phyloP scores from a whole-genome alignment of 2,329 filamentous ascomycete species.

The Aspergillus clavatus region DNA sequence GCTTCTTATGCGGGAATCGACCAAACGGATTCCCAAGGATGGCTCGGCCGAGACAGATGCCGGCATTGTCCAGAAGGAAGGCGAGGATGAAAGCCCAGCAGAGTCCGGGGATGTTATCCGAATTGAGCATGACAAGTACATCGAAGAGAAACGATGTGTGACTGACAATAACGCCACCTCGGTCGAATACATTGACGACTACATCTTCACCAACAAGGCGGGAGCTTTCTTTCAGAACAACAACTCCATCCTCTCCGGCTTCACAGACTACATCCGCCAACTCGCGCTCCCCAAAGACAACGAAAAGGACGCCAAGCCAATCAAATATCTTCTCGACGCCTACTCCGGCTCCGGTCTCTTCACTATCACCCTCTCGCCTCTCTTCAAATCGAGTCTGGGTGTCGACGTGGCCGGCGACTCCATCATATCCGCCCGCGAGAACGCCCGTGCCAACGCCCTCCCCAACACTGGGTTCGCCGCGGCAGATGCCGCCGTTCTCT shows the following conservation, averaged over 20 bases:
- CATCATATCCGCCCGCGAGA: slow-evolving; percentile 72
- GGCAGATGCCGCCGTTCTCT: slow-evolving; percentile 79
- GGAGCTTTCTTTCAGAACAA: slow-evolving; percentile 99
- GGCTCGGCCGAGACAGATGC: slow-evolving; percentile 10
- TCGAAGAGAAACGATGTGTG: slow-evolving; percentile 81
- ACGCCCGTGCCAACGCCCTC: slow-evolving; percentile 73
- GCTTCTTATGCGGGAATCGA: slow-evolving; percentile 81
- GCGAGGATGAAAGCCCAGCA: slow-evolving; percentile 22
- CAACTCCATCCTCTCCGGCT: slow-evolving; percentile 86
- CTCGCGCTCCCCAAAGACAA: slow-evolving; percentile 59
- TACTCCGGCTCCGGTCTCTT: slow-evolving; percentile 98
- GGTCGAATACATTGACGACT: slow-evolving; percentile 82
- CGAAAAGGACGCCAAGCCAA: slow-evolving; percentile 37
- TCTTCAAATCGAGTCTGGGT: slow-evolving; percentile 75
- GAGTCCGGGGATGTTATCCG: slow-evolving; percentile 45
- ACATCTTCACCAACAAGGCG: slow-evolving; percentile 83
- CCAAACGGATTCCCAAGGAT: slow-evolving; percentile 51
- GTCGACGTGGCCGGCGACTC: slow-evolving; percentile 82
- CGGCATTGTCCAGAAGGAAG: slow-evolving; percentile 18
- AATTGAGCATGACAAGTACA: slow-evolving; percentile 55
- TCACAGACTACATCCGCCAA: slow-evolving; percentile 81
- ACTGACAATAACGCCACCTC: slow-evolving; percentile 78
- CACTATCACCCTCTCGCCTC: slow-evolving; percentile 81
- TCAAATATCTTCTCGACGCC: slow-evolving; percentile 91
- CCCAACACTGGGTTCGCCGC: slow-evolving; percentile 78